These are phyloP conservation scores for Rhizoctonia solani DNA, from an alignment of 1,284 basidiomycete genomes.

Conservation along the genomic window DNA sequence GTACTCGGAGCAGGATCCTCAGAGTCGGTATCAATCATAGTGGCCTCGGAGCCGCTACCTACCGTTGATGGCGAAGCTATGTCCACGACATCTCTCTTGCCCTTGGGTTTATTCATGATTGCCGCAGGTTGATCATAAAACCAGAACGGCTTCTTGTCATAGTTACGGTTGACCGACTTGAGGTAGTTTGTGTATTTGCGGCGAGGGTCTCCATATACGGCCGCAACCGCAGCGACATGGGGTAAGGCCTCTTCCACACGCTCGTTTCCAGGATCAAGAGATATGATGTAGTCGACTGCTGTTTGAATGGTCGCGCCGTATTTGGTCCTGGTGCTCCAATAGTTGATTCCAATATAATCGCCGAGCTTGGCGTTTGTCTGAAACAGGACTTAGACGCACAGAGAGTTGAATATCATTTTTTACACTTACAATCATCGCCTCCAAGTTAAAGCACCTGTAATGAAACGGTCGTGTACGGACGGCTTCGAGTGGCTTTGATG, in stretches of 20 bases:
- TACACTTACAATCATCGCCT: constrained; percentile 64
- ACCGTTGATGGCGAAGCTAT: not conserved
- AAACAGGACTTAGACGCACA: constrained; percentile 29
- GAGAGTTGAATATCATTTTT: constrained; percentile 34
- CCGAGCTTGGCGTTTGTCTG: constrained; percentile 47
- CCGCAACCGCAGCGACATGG: constrained; percentile 57
- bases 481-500: constrained; percentile 48
- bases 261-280: constrained; percentile 45
- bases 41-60: too few species aligned
- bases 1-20: not conserved
- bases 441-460: constrained; percentile 67
- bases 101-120: not conserved
- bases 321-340: constrained; percentile 40
- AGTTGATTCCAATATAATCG: constrained; percentile 48
- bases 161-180: constrained; percentile 44
- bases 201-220: constrained; percentile 60
- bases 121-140: constrained; percentile 56
- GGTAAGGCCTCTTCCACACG: constrained; percentile 51
- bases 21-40: not conserved
- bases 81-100: not conserved
- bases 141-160: constrained; percentile 53
- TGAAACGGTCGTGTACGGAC: constrained; percentile 64
- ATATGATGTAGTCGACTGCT: constrained; percentile 42
- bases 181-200: constrained; percentile 58
- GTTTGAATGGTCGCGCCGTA: constrained; percentile 41